These are phyloP conservation scores for Aspergillus floridensis DNA, from an alignment of 2,329 filamentous ascomycete genomes.

Conservation along the genomic window DNA sequence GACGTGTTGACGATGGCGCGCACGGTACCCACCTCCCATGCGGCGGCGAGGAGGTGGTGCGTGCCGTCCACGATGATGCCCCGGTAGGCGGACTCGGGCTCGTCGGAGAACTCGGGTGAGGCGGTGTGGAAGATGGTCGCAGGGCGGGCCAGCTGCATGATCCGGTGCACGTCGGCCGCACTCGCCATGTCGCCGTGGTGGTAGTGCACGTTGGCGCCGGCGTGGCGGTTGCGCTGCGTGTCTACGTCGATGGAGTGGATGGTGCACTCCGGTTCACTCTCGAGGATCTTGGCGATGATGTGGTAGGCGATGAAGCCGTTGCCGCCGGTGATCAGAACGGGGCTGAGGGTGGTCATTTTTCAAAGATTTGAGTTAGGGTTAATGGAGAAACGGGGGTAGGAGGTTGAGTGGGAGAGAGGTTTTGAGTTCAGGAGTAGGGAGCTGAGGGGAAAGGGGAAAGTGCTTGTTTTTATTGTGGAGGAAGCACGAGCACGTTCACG, in stretches of 20 bases:
- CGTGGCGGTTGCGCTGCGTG: neutral
- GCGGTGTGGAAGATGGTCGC: constrained; percentile 10
- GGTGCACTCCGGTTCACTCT: neutral
- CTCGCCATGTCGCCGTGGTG: constrained; percentile 4
- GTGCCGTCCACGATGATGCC: constrained; percentile 1
- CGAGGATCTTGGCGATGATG: constrained; percentile 9
- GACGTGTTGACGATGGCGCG: constrained; percentile 7
- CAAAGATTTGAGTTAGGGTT: no score
- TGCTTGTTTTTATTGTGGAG: no score
- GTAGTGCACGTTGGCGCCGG: neutral
- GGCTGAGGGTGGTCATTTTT: neutral
- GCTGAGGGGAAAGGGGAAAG: no score
- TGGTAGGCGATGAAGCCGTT: constrained; percentile 12
- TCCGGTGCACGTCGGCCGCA: neutral
- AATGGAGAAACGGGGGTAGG: no score
- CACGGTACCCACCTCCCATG: neutral
- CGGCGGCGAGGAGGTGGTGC: neutral
- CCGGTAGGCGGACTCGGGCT: neutral
- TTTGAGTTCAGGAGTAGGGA: no score
- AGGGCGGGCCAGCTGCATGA: constrained; percentile 1
- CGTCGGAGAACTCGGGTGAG: constrained; percentile 10
- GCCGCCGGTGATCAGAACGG: constrained; percentile 10
- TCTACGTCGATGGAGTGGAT: constrained; percentile 6
- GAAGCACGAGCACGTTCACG: no score
- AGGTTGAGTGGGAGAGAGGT: no score